These are phyloP conservation scores for Nemania sp. DNA, from an alignment of 2,329 filamentous ascomycete genomes.

Conservation along the genomic window DNA sequence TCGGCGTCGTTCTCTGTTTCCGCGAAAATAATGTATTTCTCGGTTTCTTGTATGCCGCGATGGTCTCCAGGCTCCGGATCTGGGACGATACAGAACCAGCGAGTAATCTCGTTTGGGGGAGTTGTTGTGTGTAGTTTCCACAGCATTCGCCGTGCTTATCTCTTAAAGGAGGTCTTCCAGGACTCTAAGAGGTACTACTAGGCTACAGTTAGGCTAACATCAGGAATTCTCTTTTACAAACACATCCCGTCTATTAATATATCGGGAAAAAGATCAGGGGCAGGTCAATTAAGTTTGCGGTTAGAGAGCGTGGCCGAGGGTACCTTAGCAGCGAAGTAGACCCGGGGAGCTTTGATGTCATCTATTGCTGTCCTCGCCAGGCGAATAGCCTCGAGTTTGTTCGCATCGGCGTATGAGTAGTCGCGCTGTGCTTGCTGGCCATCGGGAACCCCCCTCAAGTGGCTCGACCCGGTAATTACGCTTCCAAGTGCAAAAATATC, in stretches of 20 bases:
- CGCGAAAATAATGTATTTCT: slow-evolving; percentile 5
- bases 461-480: slow-evolving; percentile 54
- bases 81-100: not conserved
- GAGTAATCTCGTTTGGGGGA: not conserved
- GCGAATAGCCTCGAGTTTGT: slow-evolving; percentile 33
- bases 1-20: slow-evolving; percentile 22
- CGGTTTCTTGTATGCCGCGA: slow-evolving; percentile 1
- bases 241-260: slow-evolving; percentile 35
- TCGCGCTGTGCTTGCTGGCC: slow-evolving; percentile 16
- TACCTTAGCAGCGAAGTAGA: slow-evolving; percentile 39
- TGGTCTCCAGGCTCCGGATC: slow-evolving; percentile 1
- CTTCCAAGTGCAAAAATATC: slow-evolving; percentile 58
- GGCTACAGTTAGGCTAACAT: slow-evolving; percentile 38
- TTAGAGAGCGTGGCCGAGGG: not conserved
- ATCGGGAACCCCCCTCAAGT: slow-evolving; percentile 21
- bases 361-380: slow-evolving; percentile 25
- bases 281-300: not conserved
- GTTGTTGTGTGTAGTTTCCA: slow-evolving; percentile 1
- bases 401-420: slow-evolving; percentile 38
- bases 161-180: slow-evolving; percentile 37
- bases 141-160: slow-evolving; percentile 38
- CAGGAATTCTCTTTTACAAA: slow-evolving; percentile 40
- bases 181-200: slow-evolving; percentile 38
- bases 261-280: not conserved
- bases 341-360: slow-evolving; percentile 33